These are phyloP conservation scores for Russula sp. DNA, from an alignment of 768 basidiomycete genomes.

Conservation along the genomic window DNA sequence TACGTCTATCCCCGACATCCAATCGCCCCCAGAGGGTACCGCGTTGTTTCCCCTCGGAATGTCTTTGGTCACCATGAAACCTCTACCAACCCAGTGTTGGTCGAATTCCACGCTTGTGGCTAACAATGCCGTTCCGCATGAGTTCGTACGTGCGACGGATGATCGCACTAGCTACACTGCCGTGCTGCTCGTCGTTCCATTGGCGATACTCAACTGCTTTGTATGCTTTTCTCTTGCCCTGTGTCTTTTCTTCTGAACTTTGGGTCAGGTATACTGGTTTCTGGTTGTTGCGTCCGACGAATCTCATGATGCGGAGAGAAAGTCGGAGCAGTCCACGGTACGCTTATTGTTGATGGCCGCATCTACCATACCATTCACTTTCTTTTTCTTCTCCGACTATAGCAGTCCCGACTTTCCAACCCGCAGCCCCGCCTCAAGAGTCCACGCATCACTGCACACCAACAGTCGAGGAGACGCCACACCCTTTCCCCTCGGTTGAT, in stretches of 20 bases:
- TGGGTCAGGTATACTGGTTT: conserved; percentile 13
- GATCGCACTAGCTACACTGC: neutral
- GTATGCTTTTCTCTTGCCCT: neutral
- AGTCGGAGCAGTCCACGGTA: conserved; percentile 2
- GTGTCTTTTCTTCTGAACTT: conserved; percentile 1
- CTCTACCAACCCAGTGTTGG: neutral
- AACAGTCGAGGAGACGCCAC: neutral
- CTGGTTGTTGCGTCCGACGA: neutral
- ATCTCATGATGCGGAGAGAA: neutral
- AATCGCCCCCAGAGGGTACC: neutral
- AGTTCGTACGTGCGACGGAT: neutral
- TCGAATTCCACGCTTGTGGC: neutral
- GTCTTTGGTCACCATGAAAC: neutral
- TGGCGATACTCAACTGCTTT: conserved; percentile 16
- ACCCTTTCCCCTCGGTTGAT: conserved; percentile 2
- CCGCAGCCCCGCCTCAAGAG: neutral
- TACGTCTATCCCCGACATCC: neutral
- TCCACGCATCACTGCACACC: neutral
- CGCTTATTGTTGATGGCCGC: neutral
- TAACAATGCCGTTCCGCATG: conserved; percentile 1
- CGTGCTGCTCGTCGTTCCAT: conserved; percentile 11
- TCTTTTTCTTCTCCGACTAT: neutral
- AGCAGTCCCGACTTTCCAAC: neutral
- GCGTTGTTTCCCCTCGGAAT: neutral
- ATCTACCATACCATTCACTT: neutral